A percentile compares a stretch with the other conserved stretches of the same genome.
Evolutionary conservation across 495 filamentous ascomycete species (phyloP).

Genomic region (Penicilliopsis zonata): DNA sequence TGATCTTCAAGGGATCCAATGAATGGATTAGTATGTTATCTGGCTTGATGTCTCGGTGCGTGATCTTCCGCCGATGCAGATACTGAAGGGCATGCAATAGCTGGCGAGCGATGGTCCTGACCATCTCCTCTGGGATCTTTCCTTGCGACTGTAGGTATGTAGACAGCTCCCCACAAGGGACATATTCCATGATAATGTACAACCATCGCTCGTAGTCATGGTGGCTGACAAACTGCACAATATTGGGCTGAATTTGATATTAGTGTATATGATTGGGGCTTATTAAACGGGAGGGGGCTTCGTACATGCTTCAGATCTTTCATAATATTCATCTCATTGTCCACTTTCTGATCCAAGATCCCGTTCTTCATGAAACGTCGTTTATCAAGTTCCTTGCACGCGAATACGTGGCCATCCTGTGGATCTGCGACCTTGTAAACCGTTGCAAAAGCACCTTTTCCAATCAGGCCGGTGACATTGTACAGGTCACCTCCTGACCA

Average conservation of each 20-base stretch:
- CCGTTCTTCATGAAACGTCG: slow-evolving; percentile 80
- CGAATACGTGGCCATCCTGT: slow-evolving; percentile 66
- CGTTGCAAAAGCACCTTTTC: slow-evolving; percentile 86
- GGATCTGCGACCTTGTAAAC: slow-evolving; percentile 78
- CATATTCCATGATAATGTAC: slow-evolving; percentile 94
- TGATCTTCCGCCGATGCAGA: slow-evolving; percentile 74
- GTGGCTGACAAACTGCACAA: slow-evolving; percentile 81
- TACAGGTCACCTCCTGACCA: slow-evolving; percentile 80
- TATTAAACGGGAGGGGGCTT: slow-evolving; percentile 2
- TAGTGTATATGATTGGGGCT: neutral
- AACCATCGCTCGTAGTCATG: slow-evolving; percentile 65
- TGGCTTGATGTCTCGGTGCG: slow-evolving; percentile 94
- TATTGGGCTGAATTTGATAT: slow-evolving; percentile 52
- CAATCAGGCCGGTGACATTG: slow-evolving; percentile 67
- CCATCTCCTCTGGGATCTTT: slow-evolving; percentile 53
- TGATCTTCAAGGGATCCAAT: slow-evolving; percentile 62
- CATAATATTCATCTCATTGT: slow-evolving; percentile 95
- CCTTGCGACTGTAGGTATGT: slow-evolving; percentile 48
- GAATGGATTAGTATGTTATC: slow-evolving; percentile 86
- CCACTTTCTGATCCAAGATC: slow-evolving; percentile 68
- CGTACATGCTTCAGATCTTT: slow-evolving; percentile 68
- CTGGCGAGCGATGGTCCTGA: slow-evolving; percentile 59
- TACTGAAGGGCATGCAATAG: slow-evolving; percentile 76
- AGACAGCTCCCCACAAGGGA: slow-evolving; percentile 76
- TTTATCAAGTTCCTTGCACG: slow-evolving; percentile 88